A percentile compares a stretch with the other conserved stretches of the same genome.
Evolutionary conservation across 768 basidiomycete species (phyloP).

Genomic region (Termitomyces sp.): DNA sequence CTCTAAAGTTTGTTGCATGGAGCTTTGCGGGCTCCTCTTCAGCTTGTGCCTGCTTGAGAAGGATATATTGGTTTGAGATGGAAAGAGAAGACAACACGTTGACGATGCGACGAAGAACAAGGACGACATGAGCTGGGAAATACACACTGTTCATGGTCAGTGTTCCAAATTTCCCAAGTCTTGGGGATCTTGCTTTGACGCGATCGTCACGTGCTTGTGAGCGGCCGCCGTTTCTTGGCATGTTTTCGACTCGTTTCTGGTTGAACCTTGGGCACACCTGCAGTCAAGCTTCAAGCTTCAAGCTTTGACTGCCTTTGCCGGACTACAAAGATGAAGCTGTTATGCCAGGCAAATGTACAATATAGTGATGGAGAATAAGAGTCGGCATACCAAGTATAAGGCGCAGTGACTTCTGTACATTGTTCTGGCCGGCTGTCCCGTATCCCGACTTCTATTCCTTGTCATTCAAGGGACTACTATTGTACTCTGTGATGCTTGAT

Average conservation of each 20-base stretch:
- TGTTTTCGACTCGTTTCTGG: too few relatives aligned
- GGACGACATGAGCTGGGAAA: conserved; percentile 55
- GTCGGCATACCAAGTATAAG: not conserved
- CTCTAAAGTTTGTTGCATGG: not conserved
- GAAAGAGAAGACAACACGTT: conserved; percentile 68
- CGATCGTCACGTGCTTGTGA: conserved; percentile 5
- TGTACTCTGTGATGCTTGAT: not conserved
- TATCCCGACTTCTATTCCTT: not conserved
- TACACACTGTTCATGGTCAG: conserved; percentile 34
- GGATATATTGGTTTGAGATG: conserved; percentile 58
- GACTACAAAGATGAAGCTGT: not conserved
- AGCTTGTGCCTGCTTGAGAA: conserved; percentile 18
- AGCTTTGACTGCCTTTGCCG: not conserved
- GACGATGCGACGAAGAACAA: conserved; percentile 58
- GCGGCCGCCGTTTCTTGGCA: too few relatives aligned
- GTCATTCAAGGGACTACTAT: not conserved
- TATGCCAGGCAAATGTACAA: too few relatives aligned
- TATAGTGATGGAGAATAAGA: not conserved
- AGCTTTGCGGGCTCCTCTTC: conserved; percentile 11
- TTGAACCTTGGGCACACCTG: too few relatives aligned
- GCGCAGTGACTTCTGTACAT: not conserved
- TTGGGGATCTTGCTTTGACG: conserved; percentile 5
- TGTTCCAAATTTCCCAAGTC: not conserved
- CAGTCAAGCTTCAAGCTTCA: not conserved
- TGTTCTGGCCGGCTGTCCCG: not conserved